Conservation (phyloP, 139 green algal genomes). For the Cymbomonas tetramitiformis region DNA sequence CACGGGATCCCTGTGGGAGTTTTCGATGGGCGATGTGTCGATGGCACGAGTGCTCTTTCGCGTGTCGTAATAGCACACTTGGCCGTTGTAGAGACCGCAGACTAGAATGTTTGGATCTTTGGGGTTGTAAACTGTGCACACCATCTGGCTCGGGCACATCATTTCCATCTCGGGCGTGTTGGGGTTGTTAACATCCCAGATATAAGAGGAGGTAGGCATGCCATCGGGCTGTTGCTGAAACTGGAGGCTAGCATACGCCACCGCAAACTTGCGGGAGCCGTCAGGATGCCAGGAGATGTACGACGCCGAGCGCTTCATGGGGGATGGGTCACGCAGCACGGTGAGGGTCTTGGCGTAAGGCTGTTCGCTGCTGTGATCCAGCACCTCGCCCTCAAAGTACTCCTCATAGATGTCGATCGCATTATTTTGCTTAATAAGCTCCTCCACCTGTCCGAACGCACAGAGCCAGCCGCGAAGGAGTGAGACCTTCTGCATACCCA, state of each 20-base stretch:
- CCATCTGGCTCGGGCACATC: conserved; percentile 52
- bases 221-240: conserved; percentile 65
- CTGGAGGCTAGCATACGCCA: conserved; percentile 63
- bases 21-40: conserved; percentile 56
- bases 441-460: conserved; percentile 48
- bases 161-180: conserved; percentile 65
- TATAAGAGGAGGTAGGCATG: conserved; percentile 48
- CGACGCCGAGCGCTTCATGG: conserved; percentile 34
- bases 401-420: conserved; percentile 89
- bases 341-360: conserved; percentile 59
- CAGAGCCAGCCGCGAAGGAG: no score
- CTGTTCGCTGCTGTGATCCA: conserved; percentile 46
- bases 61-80: conserved; percentile 69
- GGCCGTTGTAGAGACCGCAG: conserved; percentile 74
- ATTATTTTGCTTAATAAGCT: conserved; percentile 82
- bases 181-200: conserved; percentile 83
- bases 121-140: conserved; percentile 61
- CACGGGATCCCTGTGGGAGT: conserved; percentile 47
- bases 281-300: conserved; percentile 51
- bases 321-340: conserved; percentile 58
- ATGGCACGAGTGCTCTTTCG: conserved; percentile 52
- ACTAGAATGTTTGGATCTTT: conserved; percentile 65
- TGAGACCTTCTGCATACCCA: no score
- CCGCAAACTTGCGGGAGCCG: conserved; percentile 43
- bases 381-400: conserved; percentile 53